These are phyloP conservation scores for Aspergillus pseudotamarii DNA, from an alignment of 2,329 filamentous ascomycete genomes.

Conservation along the genomic window DNA sequence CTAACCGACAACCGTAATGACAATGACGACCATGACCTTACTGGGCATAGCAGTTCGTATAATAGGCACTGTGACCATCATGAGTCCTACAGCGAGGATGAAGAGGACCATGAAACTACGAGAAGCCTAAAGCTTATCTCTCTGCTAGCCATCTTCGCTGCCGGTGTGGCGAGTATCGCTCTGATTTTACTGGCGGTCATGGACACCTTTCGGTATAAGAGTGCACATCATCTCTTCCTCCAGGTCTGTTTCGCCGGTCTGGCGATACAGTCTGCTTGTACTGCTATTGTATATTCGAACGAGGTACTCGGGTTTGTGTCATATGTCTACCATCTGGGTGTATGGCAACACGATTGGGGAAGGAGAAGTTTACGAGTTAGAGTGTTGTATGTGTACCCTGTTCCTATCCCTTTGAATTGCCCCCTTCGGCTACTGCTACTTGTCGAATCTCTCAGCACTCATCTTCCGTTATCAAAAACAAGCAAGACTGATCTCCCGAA, in stretches of 20 bases:
- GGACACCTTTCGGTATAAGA: conserved; percentile 26
- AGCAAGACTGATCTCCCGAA: background rate
- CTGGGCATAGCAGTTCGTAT: background rate
- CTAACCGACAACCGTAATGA: background rate
- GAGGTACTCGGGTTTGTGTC: conserved; percentile 23
- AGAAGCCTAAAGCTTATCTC: conserved; percentile 22
- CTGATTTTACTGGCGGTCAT: conserved; percentile 24
- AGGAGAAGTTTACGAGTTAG: conserved; percentile 18
- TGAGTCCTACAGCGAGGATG: conserved; percentile 7
- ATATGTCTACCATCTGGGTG: conserved; percentile 18
- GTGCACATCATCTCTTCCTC: conserved; percentile 22
- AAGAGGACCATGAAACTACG: conserved; percentile 20
- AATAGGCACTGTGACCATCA: background rate
- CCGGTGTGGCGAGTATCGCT: conserved; percentile 17
- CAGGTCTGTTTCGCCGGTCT: conserved; percentile 23
- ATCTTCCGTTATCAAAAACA: background rate
- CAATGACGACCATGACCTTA: background rate
- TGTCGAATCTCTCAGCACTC: background rate
- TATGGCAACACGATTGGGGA: conserved; percentile 17
- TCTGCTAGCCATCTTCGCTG: conserved; percentile 22
- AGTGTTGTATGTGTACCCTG: conserved; percentile 19
- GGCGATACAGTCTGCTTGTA: conserved; percentile 24
- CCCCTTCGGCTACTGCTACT: background rate
- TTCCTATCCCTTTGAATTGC: background rate
- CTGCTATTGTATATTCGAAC: conserved; percentile 25